Conservation (phyloP, 2,329 filamentous ascomycete species). For the Epichloe typhina region DNA sequence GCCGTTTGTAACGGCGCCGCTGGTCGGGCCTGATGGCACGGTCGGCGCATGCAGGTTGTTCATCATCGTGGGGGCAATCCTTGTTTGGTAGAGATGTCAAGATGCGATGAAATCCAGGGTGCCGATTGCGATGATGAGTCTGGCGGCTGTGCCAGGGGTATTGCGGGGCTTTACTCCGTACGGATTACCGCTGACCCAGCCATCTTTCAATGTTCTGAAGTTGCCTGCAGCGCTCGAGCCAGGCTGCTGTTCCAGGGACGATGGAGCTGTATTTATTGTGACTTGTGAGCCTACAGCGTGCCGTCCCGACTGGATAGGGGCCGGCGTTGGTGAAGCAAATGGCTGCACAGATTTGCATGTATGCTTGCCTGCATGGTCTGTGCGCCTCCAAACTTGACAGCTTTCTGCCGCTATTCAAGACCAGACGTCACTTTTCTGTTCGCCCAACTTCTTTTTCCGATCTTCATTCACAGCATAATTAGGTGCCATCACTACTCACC, state of each 20-base stretch:
- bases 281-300: no score
- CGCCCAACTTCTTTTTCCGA: neutral
- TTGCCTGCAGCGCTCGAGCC: no score
- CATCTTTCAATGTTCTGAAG: no score
- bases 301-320: no score
- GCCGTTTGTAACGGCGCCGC: conserved; percentile 46
- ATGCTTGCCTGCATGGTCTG: neutral
- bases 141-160: neutral
- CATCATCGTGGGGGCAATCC: conserved; percentile 31
- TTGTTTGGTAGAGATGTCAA: neutral
- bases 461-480: neutral
- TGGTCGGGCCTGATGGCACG: conserved; percentile 61
- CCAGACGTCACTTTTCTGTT: conserved; percentile 6
- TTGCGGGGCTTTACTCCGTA: neutral
- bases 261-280: no score
- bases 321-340: no score
- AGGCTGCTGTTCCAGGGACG: no score
- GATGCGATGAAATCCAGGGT: neutral
- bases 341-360: no score
- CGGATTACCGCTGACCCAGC: neutral
- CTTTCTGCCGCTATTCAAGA: conserved; percentile 5
- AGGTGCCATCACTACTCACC: conserved; percentile 12
- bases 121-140: neutral
- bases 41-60: conserved; percentile 45
- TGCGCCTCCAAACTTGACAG: neutral